Percentiles rank a stretch among this genome's conserved stretches.
phyloP scores from a whole-genome alignment of 148 eudicot genomes.

The Rhododendron ferrugineum region DNA sequence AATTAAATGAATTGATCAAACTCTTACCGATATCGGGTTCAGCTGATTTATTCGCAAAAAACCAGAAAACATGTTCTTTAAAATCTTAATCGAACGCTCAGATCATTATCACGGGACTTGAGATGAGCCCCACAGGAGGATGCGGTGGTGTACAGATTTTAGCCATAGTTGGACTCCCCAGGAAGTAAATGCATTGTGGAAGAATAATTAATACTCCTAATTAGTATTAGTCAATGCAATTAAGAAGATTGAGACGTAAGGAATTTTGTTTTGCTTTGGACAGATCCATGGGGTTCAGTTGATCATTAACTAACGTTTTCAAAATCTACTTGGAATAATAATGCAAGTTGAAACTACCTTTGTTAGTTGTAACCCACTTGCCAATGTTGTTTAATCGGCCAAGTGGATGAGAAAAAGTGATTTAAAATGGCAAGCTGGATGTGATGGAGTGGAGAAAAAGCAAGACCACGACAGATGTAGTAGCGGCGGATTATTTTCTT shows the following conservation, averaged over 20 bases:
- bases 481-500: neutral
- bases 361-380: slow-evolving; percentile 1
- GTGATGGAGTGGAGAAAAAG: neutral
- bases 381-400: neutral
- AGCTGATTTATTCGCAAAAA: too few relatives aligned
- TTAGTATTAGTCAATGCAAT: neutral
- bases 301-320: neutral
- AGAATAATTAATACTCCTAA: too few relatives aligned
- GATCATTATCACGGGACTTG: too few relatives aligned
- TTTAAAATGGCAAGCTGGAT: neutral
- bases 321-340: neutral
- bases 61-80: too few relatives aligned
- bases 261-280: neutral
- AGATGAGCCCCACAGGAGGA: too few relatives aligned
- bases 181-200: too few relatives aligned
- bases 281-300: neutral
- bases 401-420: neutral
- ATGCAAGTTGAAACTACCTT: neutral
- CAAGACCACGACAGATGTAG: neutral
- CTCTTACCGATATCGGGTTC: too few relatives aligned
- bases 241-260: neutral
- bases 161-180: too few relatives aligned
- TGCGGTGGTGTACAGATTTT: too few relatives aligned
- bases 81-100: too few relatives aligned
- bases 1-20: too few relatives aligned